These are phyloP conservation scores for Coemansia furcata DNA, from an alignment of 192 early-diverging fungal genomes.

Conservation along the genomic window DNA sequence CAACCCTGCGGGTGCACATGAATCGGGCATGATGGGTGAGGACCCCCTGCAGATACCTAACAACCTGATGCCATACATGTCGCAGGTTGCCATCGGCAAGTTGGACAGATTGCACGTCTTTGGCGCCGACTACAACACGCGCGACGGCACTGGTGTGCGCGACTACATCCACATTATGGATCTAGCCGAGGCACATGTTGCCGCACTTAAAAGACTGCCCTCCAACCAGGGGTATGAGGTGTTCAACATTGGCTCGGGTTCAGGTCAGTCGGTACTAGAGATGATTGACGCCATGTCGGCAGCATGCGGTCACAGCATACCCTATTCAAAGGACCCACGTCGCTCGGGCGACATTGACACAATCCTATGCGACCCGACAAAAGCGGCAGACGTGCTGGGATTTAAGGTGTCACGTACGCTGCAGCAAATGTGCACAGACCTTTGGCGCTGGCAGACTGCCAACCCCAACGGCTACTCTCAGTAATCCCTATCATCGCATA, in stretches of 20 bases:
- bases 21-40: slow-evolving; percentile 88
- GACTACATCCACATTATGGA: slow-evolving; percentile 98
- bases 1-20: slow-evolving; percentile 93
- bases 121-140: slow-evolving; percentile 89
- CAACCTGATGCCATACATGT: slow-evolving; percentile 88
- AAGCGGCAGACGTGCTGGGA: slow-evolving; percentile 59
- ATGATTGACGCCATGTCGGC: slow-evolving; percentile 81
- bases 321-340: slow-evolving; percentile 63
- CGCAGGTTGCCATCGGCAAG: slow-evolving; percentile 83
- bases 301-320: slow-evolving; percentile 78
- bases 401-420: slow-evolving; percentile 62
- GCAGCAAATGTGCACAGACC: slow-evolving; percentile 64
- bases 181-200: slow-evolving; percentile 84
- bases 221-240: slow-evolving; percentile 57
- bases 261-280: slow-evolving; percentile 90
- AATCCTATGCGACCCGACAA: slow-evolving; percentile 75
- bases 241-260: slow-evolving; percentile 92
- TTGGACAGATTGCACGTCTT: slow-evolving; percentile 82
- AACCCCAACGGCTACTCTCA: slow-evolving; percentile 63
- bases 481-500: neutral
- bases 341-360: slow-evolving; percentile 83
- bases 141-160: slow-evolving; percentile 88
- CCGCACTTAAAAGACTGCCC: slow-evolving; percentile 72
- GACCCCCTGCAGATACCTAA: slow-evolving; percentile 82
- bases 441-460: slow-evolving; percentile 70